phyloP scores from a whole-genome alignment of 768 basidiomycete genomes.

The Mrakia blollopis region DNA sequence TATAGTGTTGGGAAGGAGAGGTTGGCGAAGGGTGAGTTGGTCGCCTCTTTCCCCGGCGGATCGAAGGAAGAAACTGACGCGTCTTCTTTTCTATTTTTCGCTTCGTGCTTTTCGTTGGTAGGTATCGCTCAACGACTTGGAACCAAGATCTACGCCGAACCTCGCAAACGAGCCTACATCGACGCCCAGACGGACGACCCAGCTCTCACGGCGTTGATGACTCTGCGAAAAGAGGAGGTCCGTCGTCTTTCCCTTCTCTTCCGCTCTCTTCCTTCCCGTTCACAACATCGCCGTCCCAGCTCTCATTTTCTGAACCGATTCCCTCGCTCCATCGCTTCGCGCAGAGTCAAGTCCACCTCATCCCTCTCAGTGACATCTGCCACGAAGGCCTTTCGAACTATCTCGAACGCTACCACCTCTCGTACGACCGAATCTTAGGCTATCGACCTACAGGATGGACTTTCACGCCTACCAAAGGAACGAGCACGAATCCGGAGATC shows the following conservation, averaged over 20 bases:
- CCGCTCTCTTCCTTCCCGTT: background rate
- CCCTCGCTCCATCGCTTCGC: background rate
- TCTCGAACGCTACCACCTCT: constrained; percentile 64
- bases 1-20: constrained; percentile 98
- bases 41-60: background rate
- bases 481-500: constrained; percentile 60
- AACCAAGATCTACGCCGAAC: constrained; percentile 83
- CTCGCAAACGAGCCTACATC: constrained; percentile 73
- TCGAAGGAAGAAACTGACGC: background rate
- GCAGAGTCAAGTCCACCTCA: constrained; percentile 67
- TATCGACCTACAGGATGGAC: constrained; percentile 97
- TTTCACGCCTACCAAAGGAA: constrained; percentile 64
- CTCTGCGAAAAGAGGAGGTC: constrained; percentile 63
- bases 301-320: background rate
- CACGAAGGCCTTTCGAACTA: constrained; percentile 74
- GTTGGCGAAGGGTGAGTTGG: constrained; percentile 74
- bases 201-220: constrained; percentile 72
- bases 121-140: constrained; percentile 77
- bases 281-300: background rate
- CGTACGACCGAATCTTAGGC: constrained; percentile 67
- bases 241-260: background rate
- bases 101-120: too few species aligned
- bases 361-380: constrained; percentile 67
- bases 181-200: constrained; percentile 53
- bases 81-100: background rate